Evolutionary conservation across 2,329 filamentous ascomycete genomes (phyloP).

Genomic region (Sporothrix inflata): DNA sequence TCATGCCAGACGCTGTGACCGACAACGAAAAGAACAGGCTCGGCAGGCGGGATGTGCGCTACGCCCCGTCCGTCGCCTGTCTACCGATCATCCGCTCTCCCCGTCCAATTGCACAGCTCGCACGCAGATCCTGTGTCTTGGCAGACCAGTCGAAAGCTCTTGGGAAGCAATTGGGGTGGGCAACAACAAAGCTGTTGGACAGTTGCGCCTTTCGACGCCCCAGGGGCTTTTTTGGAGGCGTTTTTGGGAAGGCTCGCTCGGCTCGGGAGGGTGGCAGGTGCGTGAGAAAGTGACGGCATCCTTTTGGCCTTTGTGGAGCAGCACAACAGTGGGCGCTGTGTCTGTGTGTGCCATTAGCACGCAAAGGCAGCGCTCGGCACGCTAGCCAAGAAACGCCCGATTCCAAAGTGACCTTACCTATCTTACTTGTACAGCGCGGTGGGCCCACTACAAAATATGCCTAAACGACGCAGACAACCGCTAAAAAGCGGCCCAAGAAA

Average conservation of each 20-base stretch:
- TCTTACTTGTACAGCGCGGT: too few species aligned
- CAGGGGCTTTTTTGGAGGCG: background rate
- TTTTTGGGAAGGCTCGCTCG: background rate
- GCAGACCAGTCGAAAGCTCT: too few species aligned
- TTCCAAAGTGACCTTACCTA: background rate
- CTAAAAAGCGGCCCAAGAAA: background rate
- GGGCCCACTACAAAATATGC: background rate
- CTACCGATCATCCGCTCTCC: background rate
- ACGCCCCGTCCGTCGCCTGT: background rate
- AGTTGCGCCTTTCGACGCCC: background rate
- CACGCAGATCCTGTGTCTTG: too few species aligned
- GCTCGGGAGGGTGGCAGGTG: background rate
- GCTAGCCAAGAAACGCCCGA: background rate
- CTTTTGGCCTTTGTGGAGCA: background rate
- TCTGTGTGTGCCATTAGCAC: background rate
- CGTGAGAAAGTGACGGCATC: conserved; percentile 23
- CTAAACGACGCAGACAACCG: too few species aligned
- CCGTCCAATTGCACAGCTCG: background rate
- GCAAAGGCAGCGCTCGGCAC: background rate
- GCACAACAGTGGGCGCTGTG: background rate
- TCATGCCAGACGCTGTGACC: background rate
- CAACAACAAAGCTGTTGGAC: background rate
- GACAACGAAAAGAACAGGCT: background rate
- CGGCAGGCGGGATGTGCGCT: background rate
- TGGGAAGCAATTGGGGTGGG: background rate